Base-by-base conservation (phyloP, 2,329 filamentous ascomycete genomes). In the Bipolaris victoriae region DNA sequence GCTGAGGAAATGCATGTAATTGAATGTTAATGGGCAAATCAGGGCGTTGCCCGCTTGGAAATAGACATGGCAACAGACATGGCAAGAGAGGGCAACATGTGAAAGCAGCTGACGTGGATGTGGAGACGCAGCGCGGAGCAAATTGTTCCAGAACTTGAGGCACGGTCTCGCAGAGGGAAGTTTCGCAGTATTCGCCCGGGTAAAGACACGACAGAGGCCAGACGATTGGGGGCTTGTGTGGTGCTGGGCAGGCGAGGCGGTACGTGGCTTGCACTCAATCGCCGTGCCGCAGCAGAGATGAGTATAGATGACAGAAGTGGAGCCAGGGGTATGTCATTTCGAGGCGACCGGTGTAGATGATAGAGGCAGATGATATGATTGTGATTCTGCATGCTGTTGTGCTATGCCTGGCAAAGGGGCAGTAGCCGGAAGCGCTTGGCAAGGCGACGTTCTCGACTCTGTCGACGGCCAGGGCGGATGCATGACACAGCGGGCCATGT, bases 241-340 rank as follows among this genome's bases (percentile, higher is more conserved):
- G 15, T 44, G 45, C 47, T 50, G 52, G 55, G 29, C 57, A 41
- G 44, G 41, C 51, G 29, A 49, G 29, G 46, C 33, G 53, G 60
- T 54, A 72, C 71, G 67, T 71, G 70, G 65, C 67, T 60, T 61
- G 58, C 65, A 57, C 66, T 65, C 61, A 69, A 66, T 67, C 57
- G 68, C 62, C 49, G 40, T 56, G 47, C 58, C 44, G 53, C 52
- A 49, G 55, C 45, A 49, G 55, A 49, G 55, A 51, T 52, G 47
- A 55, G 47, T 33, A 61, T 44, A 60, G 55, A 57, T 55, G 44
- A 33, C 33, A 48, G 46, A 45, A 3, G 39, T 50, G 48, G 39
- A 43, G 20, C 48, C 29, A 26, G 50, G 50, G 46, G 47, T 49
- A 52, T 55, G 56, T 58, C 55, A 62, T 57, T 59, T 48, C 41